Percentiles rank a stretch among this genome's conserved stretches.
These are phyloP conservation scores for Vairimorpha necatrix DNA, from an alignment of 371 early-diverging fungal species.

Conservation along the genomic window DNA sequence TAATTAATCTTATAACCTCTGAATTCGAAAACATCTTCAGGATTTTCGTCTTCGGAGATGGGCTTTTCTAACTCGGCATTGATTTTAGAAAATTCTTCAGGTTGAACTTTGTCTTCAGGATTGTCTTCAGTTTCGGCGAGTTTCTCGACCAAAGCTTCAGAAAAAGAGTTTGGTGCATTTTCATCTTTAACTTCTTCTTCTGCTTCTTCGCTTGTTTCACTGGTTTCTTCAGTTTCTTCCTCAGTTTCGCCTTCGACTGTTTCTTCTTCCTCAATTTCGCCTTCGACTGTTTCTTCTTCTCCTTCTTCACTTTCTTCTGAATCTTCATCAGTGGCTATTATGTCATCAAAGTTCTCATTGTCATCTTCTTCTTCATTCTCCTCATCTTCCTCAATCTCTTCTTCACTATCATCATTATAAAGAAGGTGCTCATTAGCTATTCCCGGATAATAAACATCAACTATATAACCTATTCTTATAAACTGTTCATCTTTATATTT, in stretches of 20 bases:
- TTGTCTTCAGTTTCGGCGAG: conserved; percentile 20
- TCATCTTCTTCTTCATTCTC: conserved; percentile 31
- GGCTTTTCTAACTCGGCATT: conserved; percentile 31
- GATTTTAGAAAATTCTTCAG: conserved; percentile 11
- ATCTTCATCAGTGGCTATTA: conserved; percentile 15
- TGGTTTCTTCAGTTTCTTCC: neutral
- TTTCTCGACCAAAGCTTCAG: conserved; percentile 31
- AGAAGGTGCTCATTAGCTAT: conserved; percentile 38
- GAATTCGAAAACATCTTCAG: conserved; percentile 47
- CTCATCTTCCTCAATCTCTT: conserved; percentile 47
- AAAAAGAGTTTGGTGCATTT: conserved; percentile 13
- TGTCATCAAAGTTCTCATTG: conserved; percentile 59
- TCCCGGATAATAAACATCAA: conserved; percentile 62
- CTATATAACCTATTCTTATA: conserved; percentile 61
- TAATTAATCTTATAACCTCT: conserved; percentile 46
- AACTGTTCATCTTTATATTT: conserved; percentile 53
- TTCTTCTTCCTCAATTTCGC: conserved; percentile 66
- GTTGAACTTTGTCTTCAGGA: conserved; percentile 39
- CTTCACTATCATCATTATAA: conserved; percentile 13
- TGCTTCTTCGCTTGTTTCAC: neutral
- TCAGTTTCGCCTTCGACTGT: conserved; percentile 66
- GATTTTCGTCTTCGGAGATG: conserved; percentile 32
- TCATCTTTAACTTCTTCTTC: neutral
- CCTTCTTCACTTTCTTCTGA: conserved; percentile 31
- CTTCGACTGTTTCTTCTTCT: conserved; percentile 63